Evolutionary conservation across 2,329 filamentous ascomycete genomes (phyloP).

Genomic region (Bipolaris sorokiniana): DNA sequence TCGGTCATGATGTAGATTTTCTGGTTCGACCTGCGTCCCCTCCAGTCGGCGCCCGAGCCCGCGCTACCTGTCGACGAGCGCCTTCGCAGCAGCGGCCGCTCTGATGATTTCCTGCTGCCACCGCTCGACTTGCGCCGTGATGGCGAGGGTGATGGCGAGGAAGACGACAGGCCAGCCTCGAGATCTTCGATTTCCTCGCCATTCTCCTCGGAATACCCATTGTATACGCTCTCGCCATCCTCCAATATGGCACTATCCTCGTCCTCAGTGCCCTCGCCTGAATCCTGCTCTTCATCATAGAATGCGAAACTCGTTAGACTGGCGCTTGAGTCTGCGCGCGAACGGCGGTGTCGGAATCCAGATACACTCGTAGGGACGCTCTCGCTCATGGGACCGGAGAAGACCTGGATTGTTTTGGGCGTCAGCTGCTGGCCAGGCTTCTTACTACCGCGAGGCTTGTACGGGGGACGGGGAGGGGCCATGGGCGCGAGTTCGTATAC

Average conservation of each 20-base stretch:
- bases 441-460: slow-evolving; percentile 12
- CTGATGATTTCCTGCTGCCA: slow-evolving; percentile 63
- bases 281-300: slow-evolving; percentile 69
- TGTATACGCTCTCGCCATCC: slow-evolving; percentile 42
- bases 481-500: slow-evolving; percentile 57
- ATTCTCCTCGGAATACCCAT: slow-evolving; percentile 49
- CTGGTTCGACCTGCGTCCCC: slow-evolving; percentile 73
- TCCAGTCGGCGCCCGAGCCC: slow-evolving; percentile 63
- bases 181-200: slow-evolving; percentile 60
- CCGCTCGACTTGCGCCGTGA: slow-evolving; percentile 67
- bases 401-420: slow-evolving; percentile 63
- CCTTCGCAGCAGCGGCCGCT: slow-evolving; percentile 70
- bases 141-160: slow-evolving; percentile 27
- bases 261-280: slow-evolving; percentile 36
- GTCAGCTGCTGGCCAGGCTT: slow-evolving; percentile 45
- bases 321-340: slow-evolving; percentile 80
- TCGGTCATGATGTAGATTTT: slow-evolving; percentile 94
- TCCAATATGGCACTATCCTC: slow-evolving; percentile 44
- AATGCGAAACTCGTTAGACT: slow-evolving; percentile 75
- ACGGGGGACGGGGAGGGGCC: slow-evolving; percentile 19
- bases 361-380: slow-evolving; percentile 93
- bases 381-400: slow-evolving; percentile 90
- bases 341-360: slow-evolving; percentile 85
- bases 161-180: slow-evolving; percentile 41
- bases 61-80: slow-evolving; percentile 74